A percentile compares a stretch with the other conserved stretches of the same genome.
Evolutionary conservation across 2,329 filamentous ascomycete species (phyloP).

Genomic region (Penicillium sp.): DNA sequence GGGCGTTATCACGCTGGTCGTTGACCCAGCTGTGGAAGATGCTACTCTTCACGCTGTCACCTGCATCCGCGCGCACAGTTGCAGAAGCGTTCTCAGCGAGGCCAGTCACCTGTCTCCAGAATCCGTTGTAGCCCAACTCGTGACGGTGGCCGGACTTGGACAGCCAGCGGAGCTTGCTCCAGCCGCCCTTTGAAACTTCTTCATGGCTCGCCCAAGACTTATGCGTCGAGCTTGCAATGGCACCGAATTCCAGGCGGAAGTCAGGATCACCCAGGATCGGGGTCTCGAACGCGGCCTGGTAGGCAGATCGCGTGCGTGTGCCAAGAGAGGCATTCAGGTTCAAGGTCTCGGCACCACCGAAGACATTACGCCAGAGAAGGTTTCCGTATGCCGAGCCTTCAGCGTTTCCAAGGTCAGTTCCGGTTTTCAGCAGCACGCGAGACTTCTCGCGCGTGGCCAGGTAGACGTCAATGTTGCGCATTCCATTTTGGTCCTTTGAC

Average conservation of each 20-base stretch:
- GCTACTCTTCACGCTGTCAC: conserved; percentile 87
- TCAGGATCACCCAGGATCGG: conserved; percentile 85
- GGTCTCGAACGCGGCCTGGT: conserved; percentile 81
- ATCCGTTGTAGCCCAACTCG: conserved; percentile 75
- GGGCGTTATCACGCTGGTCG: conserved; percentile 80
- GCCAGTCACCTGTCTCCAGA: conserved; percentile 87
- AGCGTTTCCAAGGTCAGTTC: conserved; percentile 89
- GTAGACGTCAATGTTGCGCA: conserved; percentile 77
- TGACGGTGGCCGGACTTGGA: conserved; percentile 67
- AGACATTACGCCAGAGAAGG: conserved; percentile 83
- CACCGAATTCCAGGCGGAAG: conserved; percentile 75
- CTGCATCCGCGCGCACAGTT: conserved; percentile 79
- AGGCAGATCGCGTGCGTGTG: conserved; percentile 87
- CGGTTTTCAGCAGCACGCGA: conserved; percentile 85
- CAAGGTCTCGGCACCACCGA: conserved; percentile 89
- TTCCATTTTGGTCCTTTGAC: conserved; percentile 66
- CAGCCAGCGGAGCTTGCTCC: conserved; percentile 75
- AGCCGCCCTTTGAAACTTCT: conserved; percentile 78
- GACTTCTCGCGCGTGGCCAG: conserved; percentile 78
- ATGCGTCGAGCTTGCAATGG: conserved; percentile 77
- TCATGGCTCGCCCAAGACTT: conserved; percentile 96
- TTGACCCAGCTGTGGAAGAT: conserved; percentile 78
- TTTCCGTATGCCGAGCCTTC: conserved; percentile 94
- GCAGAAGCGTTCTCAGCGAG: conserved; percentile 75
- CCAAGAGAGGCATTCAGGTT: conserved; percentile 85